Conservation (phyloP, 768 basidiomycete genomes). For the Trichaptum fuscoviolaceum region DNA sequence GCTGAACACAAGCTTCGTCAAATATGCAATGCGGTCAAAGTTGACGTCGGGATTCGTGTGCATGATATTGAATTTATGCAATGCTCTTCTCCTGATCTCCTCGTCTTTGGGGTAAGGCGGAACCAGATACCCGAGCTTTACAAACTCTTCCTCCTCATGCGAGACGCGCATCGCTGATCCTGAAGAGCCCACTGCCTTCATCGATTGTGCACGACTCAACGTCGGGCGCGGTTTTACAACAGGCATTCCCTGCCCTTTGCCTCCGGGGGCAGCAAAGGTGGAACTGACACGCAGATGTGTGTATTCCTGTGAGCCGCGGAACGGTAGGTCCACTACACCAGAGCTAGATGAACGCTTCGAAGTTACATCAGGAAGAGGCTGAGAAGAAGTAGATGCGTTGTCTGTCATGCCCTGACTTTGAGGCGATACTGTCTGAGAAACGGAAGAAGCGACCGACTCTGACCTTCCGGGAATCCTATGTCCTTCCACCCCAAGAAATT, state of each 20-base stretch:
- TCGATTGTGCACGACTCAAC: constrained; percentile 16
- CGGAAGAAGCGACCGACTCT: background rate
- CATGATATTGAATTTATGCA: constrained; percentile 93
- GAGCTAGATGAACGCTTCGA: background rate
- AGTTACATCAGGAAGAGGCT: background rate
- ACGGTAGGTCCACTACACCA: background rate
- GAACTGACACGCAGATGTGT: background rate
- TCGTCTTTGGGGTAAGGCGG: constrained; percentile 87
- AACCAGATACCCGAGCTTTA: constrained; percentile 60
- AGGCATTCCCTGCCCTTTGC: background rate
- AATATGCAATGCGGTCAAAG: constrained; percentile 90
- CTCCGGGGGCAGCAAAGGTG: background rate
- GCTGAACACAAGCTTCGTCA: constrained; percentile 89
- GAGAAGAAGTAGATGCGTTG: background rate
- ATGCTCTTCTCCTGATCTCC: constrained; percentile 69
- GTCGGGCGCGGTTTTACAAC: background rate
- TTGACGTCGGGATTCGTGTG: constrained; percentile 82
- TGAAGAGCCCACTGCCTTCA: constrained; percentile 10
- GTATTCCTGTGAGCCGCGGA: background rate
- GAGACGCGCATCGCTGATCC: constrained; percentile 40
- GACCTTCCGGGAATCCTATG: background rate
- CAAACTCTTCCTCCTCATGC: constrained; percentile 66
- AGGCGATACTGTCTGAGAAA: background rate
- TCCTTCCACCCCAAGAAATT: background rate
- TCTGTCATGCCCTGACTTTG: background rate